Evolutionary conservation across 352 stramenopile genomes (phyloP), one percentile per base, ranked within the genome.

Genomic region (Achlya hypogyna): DNA sequence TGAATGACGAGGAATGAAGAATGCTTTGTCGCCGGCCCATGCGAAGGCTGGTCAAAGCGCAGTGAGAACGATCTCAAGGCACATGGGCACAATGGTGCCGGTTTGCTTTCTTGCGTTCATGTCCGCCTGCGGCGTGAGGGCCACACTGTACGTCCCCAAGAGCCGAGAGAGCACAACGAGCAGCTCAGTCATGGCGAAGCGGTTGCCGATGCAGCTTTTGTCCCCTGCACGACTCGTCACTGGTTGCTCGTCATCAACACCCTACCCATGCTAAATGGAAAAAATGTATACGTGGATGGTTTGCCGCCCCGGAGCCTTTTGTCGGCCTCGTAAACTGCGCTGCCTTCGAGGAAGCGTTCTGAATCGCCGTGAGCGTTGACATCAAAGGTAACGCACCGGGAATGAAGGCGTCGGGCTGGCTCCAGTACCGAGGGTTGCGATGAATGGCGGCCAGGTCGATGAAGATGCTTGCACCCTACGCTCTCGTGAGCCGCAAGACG

Each of bases 131-230:
- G 38, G 38, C n/a, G 38, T 45, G 14, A 45, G 38, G 12, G 38
- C 38, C 2, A 45, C 38, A 45, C 6, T 3, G 38, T 45, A 45
- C 6, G 2, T 45, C 38, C 12, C 2, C 12, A 45, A 45, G 38
- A 45, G 38, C 2, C 12, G 14, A 45, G 54, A 42, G 31, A 64
- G 22, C 14, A 64, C 54, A 23, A 64, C 54, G 10, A 51, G 54
- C 54, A 64, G 35, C 22, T 64, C 54, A 5, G 54, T 38, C 27
- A 38, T 64, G n/a, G 54, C 54, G 22, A 64, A 64, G 2, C 54
- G 54, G 22, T 34, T 64, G 5, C 54, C 54, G 29, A 64, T 64
- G 54, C 54, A 64, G 2, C 52, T 64, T n/a, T 64, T 64, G n/a
- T 35, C 28, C 4, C 38, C 38, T 45, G n/a, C 38, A 18, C 14